These are phyloP conservation scores for Jasminum sambac DNA, from an alignment of 257 asterid species.

Conservation along the genomic window DNA sequence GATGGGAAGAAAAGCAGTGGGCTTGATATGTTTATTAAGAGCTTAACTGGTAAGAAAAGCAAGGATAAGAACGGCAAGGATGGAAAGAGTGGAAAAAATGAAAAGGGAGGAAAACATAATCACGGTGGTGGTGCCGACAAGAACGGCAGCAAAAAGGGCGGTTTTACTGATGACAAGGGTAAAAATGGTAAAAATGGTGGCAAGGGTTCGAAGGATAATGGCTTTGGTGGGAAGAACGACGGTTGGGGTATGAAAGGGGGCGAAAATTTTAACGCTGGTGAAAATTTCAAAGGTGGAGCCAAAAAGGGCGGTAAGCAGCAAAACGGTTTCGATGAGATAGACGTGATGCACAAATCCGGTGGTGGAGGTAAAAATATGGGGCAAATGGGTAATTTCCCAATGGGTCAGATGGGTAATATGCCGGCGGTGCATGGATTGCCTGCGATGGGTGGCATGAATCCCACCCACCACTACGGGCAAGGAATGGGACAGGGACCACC, in stretches of 20 bases:
- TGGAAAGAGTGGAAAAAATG: slow-evolving; percentile 29
- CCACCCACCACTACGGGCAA: slow-evolving; percentile 28
- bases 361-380: slow-evolving; percentile 45
- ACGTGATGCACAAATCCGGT: slow-evolving; percentile 26
- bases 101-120: slow-evolving; percentile 37
- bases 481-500: slow-evolving; percentile 60
- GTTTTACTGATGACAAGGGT: slow-evolving; percentile 26
- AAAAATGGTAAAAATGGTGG: slow-evolving; percentile 32
- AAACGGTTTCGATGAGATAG: slow-evolving; percentile 38
- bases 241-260: slow-evolving; percentile 44
- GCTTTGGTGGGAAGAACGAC: slow-evolving; percentile 37
- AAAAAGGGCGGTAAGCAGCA: slow-evolving; percentile 39
- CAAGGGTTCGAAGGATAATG: slow-evolving; percentile 22
- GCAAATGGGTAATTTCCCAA: slow-evolving; percentile 40
- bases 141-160: slow-evolving; percentile 25
- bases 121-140: slow-evolving; percentile 31
- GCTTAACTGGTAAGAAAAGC: slow-evolving; percentile 34
- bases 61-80: slow-evolving; percentile 26
- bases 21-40: slow-evolving; percentile 38
- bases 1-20: slow-evolving; percentile 49
- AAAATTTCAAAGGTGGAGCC: slow-evolving; percentile 32
- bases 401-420: slow-evolving; percentile 41
- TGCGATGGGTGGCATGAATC: slow-evolving; percentile 34
- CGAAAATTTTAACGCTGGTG: slow-evolving; percentile 39
- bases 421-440: slow-evolving; percentile 57